Conservation (phyloP, 2,329 filamentous ascomycete genomes). For the Scedosporium minutisporum region DNA sequence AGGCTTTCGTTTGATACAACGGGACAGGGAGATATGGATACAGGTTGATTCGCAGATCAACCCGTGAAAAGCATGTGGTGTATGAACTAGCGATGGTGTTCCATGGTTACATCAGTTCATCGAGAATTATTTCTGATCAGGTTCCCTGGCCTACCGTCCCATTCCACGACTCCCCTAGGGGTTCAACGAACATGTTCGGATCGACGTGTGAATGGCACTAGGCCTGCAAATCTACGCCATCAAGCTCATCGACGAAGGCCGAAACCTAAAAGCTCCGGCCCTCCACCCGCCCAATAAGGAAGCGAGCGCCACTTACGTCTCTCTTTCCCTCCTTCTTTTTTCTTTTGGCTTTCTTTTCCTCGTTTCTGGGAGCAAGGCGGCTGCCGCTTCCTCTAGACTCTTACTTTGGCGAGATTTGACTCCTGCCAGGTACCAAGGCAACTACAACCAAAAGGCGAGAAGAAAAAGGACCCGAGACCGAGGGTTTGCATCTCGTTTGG, state of each 20-base stretch:
- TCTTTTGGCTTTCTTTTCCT: background rate
- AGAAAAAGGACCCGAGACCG: background rate
- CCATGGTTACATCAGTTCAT: background rate
- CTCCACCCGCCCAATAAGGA: background rate
- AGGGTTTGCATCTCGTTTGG: background rate
- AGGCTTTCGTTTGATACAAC: background rate
- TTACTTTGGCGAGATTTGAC: background rate
- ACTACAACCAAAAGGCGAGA: background rate
- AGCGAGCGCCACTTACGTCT: background rate
- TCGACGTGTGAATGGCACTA: background rate
- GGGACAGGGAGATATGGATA: background rate
- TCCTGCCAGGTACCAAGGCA: background rate
- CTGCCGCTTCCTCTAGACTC: background rate
- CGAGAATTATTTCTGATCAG: background rate
- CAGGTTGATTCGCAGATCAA: background rate
- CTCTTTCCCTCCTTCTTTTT: background rate
- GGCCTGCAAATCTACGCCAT: background rate
- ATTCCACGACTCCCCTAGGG: background rate
- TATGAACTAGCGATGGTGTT: background rate
- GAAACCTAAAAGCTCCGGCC: background rate
- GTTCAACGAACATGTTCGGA: background rate
- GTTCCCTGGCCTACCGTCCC: background rate
- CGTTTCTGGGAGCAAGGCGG: background rate
- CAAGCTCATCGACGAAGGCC: background rate
- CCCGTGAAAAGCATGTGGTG: background rate